Evolutionary conservation across 305 asterid genomes (phyloP).

Genomic region (Fraxinus nigra): DNA sequence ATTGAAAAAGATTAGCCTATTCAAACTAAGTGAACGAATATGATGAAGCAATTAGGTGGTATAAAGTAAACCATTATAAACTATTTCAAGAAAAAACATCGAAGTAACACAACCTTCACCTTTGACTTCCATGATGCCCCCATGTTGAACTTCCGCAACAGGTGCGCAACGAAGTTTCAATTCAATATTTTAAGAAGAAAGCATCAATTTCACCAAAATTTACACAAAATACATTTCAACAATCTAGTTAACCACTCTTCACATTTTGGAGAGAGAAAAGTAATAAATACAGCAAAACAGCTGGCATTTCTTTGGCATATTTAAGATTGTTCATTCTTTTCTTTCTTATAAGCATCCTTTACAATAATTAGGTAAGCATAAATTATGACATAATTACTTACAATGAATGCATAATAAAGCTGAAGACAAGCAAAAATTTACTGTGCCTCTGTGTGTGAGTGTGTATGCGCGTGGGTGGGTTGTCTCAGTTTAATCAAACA

Average conservation of each 20-base stretch:
- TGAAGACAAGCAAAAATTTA: neutral
- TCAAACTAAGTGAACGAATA: neutral
- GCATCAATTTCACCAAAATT: constrained; percentile 14
- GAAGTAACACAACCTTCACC: neutral
- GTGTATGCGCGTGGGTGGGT: neutral
- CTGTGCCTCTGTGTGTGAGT: neutral
- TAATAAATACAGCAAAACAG: constrained; percentile 18
- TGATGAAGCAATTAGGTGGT: neutral
- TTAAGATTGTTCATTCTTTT: constrained; percentile 1
- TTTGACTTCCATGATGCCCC: constrained; percentile 15
- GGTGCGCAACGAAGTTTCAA: constrained; percentile 13
- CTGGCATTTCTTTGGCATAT: constrained; percentile 18
- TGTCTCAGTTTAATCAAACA: constrained; percentile 27
- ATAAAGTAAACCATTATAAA: neutral
- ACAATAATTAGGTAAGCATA: constrained; percentile 13
- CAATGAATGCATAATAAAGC: neutral
- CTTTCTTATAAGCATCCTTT: constrained; percentile 23
- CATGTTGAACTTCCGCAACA: constrained; percentile 10
- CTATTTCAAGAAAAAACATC: neutral
- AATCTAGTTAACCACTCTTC: constrained; percentile 5
- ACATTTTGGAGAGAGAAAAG: constrained; percentile 18
- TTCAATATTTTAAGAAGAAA: constrained; percentile 18
- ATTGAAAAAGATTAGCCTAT: neutral
- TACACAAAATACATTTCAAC: constrained; percentile 17
- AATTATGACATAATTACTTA: constrained; percentile 15